These are phyloP conservation scores for Tillandsia leiboldiana DNA, from an alignment of 176 grass and related monocot genomes.

Conservation along the genomic window DNA sequence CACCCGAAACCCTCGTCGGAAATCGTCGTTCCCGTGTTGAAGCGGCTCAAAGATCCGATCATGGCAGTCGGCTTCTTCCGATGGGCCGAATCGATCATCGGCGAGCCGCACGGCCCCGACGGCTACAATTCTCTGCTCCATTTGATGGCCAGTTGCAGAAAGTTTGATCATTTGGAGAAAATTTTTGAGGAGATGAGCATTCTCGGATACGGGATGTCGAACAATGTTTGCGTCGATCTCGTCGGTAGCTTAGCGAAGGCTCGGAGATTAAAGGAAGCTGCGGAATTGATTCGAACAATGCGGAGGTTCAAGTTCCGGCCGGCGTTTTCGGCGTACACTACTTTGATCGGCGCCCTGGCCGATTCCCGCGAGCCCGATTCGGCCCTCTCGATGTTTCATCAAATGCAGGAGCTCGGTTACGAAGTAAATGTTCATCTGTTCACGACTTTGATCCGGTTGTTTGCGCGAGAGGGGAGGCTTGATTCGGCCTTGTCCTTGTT, in stretches of 20 bases:
- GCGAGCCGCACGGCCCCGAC: slow-evolving; percentile 34
- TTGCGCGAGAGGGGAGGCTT: slow-evolving; percentile 48
- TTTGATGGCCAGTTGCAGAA: slow-evolving; percentile 34
- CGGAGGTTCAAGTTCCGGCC: slow-evolving; percentile 73
- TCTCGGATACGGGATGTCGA: slow-evolving; percentile 49
- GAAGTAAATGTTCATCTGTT: slow-evolving; percentile 68
- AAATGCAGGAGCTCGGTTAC: slow-evolving; percentile 93
- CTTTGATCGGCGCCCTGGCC: slow-evolving; percentile 56
- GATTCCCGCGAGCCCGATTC: slow-evolving; percentile 44
- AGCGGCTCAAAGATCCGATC: slow-evolving; percentile 34
- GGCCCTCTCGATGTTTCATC: slow-evolving; percentile 60
- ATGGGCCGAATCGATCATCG: slow-evolving; percentile 35
- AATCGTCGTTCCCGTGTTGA: slow-evolving; percentile 43
- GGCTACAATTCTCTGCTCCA: slow-evolving; percentile 55
- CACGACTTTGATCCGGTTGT: slow-evolving; percentile 56
- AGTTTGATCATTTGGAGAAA: slow-evolving; percentile 42
- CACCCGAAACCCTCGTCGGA: slow-evolving; percentile 28
- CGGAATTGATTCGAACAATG: slow-evolving; percentile 33
- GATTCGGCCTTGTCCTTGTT: slow-evolving; percentile 44
- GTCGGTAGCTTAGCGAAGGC: slow-evolving; percentile 40
- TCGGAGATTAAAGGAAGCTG: slow-evolving; percentile 41
- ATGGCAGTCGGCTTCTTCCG: slow-evolving; percentile 59
- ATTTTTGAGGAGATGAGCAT: slow-evolving; percentile 73
- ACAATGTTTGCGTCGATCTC: slow-evolving; percentile 41
- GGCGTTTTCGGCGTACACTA: slow-evolving; percentile 70